Evolutionary conservation across 768 basidiomycete species (phyloP).

Genomic region (Ramaria sp.): DNA sequence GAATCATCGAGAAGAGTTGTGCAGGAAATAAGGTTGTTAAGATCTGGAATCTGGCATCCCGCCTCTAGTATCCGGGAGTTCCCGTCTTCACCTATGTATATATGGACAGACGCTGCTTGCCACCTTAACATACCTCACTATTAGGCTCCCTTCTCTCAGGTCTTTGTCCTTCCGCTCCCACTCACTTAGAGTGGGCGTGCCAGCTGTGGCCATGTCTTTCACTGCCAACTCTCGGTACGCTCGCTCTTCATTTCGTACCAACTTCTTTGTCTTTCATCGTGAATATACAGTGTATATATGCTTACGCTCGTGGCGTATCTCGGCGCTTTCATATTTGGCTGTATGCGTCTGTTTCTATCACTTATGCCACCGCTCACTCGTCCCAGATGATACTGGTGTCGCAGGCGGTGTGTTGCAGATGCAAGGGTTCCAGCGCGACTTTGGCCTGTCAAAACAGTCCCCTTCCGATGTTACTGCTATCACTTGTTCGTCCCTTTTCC

Average conservation of each 20-base stretch:
- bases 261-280: neutral
- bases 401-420: conserved; percentile 61
- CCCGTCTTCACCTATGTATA: too few relatives aligned
- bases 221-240: conserved; percentile 7
- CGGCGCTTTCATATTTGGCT: conserved; percentile 7
- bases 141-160: neutral
- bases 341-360: neutral
- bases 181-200: neutral
- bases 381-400: conserved; percentile 28
- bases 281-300: conserved; percentile 2
- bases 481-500: neutral
- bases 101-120: too few relatives aligned
- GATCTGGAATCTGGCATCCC: too few relatives aligned
- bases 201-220: neutral
- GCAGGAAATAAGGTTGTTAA: too few relatives aligned
- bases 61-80: too few relatives aligned
- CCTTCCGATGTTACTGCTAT: neutral
- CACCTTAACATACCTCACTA: neutral
- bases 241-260: neutral
- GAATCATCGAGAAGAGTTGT: too few relatives aligned
- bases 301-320: conserved; percentile 6
- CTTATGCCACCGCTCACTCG: neutral
- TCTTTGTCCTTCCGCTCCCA: neutral
- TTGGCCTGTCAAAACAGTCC: conserved; percentile 38
- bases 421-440: conserved; percentile 48